Evolutionary conservation across 2,329 filamentous ascomycete genomes (phyloP).

Genomic region (Diaporthe australafricana): DNA sequence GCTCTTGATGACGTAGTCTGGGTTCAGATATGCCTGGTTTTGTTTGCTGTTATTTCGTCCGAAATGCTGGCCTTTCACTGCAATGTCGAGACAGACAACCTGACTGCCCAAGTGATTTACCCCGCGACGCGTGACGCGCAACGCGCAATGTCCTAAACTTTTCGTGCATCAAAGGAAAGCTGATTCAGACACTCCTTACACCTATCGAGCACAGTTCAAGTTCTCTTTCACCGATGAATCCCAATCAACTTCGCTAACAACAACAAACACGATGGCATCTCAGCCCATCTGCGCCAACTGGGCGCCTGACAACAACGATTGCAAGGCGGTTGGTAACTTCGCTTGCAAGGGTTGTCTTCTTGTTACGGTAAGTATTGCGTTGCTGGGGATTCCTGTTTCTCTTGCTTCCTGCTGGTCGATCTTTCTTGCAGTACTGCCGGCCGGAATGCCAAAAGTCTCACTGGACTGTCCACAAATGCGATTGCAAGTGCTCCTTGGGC

Average conservation of each 20-base stretch:
- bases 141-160: too few relatives aligned
- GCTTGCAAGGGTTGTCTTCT: neutral
- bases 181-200: too few relatives aligned
- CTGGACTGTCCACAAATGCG: constrained; percentile 4
- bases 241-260: too few relatives aligned
- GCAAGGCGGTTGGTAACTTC: neutral
- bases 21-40: neutral
- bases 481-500: neutral
- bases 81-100: too few relatives aligned
- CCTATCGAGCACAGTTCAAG: too few relatives aligned
- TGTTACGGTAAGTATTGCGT: neutral
- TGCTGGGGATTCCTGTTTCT: neutral
- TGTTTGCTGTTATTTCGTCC: neutral
- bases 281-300: neutral
- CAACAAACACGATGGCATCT: neutral
- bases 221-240: neutral
- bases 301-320: neutral
- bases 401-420: neutral
- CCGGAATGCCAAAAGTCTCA: constrained; percentile 1
- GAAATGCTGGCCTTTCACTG: too few relatives aligned
- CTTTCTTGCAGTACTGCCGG: neutral
- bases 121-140: too few relatives aligned
- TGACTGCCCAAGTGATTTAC: too few relatives aligned
- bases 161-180: too few relatives aligned
- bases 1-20: neutral